A percentile compares a stretch with the other conserved stretches of the same genome.
These are phyloP conservation scores for Fusarium tanahbumbuense DNA, from an alignment of 2,329 filamentous ascomycete species.

Conservation along the genomic window DNA sequence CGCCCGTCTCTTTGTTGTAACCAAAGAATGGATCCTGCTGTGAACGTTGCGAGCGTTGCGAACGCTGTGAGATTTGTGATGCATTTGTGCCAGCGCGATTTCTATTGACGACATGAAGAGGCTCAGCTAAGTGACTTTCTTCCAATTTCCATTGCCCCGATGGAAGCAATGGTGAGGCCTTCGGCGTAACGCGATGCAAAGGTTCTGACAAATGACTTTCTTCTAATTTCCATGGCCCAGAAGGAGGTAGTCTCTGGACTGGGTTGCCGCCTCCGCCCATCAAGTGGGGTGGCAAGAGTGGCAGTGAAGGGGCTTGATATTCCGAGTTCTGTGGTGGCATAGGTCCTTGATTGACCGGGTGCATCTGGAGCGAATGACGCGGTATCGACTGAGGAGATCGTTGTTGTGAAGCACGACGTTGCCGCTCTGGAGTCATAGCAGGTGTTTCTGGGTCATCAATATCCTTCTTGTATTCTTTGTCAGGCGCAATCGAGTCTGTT, in stretches of 20 bases:
- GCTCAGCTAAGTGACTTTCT: constrained; percentile 65
- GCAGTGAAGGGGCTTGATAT: constrained; percentile 29
- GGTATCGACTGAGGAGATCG: constrained; percentile 9
- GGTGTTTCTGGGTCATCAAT: constrained; percentile 8
- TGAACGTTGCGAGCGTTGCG: constrained; percentile 30
- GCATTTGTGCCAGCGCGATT: constrained; percentile 50
- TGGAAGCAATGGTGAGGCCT: constrained; percentile 54
- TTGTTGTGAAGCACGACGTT: constrained; percentile 18
- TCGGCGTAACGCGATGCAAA: constrained; percentile 50
- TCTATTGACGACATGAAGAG: constrained; percentile 54
- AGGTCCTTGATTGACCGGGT: constrained; percentile 25
- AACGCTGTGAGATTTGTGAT: constrained; percentile 41
- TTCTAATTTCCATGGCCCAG: constrained; percentile 65
- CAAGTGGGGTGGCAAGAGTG: constrained; percentile 43
- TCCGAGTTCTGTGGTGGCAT: constrained; percentile 23
- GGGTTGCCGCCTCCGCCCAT: constrained; percentile 49
- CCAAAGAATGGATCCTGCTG: constrained; percentile 49
- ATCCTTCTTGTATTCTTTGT: constrained; percentile 35
- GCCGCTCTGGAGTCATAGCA: constrained; percentile 13
- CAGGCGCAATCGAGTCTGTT: constrained; percentile 31
- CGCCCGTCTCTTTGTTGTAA: constrained; percentile 61
- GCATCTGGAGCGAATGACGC: constrained; percentile 39
- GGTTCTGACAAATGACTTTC: constrained; percentile 67
- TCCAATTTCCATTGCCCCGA: constrained; percentile 63
- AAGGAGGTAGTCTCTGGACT: constrained; percentile 56